Base-by-base conservation (phyloP, 257 asterid species). In the Solanum dulcamara region DNA sequence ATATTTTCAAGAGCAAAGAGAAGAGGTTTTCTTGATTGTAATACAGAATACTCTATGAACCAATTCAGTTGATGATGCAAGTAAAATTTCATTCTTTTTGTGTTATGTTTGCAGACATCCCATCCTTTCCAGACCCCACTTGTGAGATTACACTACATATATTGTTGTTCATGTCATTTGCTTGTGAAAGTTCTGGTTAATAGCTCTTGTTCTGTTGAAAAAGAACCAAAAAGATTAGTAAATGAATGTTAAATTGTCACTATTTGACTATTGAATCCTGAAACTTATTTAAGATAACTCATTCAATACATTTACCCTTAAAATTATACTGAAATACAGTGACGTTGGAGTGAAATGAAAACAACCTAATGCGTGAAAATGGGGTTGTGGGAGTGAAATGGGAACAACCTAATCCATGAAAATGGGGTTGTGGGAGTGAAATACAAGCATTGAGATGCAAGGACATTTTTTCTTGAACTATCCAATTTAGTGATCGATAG, bases 121-220 rank as follows among this genome's bases (percentile, higher is more conserved):
- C 7, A 20, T 4, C 62, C 1, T 20, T 53, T 2, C 20, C 62
- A 22, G 0, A 55, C 28, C 0, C 2, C 28, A 20, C 13, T 55
- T 22, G 28, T 55, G 10, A 1, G 0, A 3, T 55, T 8, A 55
- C 62, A 55, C 62, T 55, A 20, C 0, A 4, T 1, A 1, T 20
- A 11, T 20, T 55, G 1, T 55, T 55, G 26, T 55, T 55, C 26
- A 7, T 44, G 37, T 7, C 5, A 24, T 46, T 46, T 77, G 0
- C 17, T 44, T 46, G 82, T 46, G 40, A 28, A 77, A 15, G 10
- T 15, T 2, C 14, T 26, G 82, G 5, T 26, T 26, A 14, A 26
- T 75, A 26, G 9, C 1, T 74, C 81, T 13, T 74, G 55, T 74
- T 74, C 57, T 42, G 1, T 14, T 15, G 24, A 24, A 74, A 7